These are phyloP conservation scores for Chamaecrista fasciculata DNA, from an alignment of 306 rosid genomes.

Conservation along the genomic window DNA sequence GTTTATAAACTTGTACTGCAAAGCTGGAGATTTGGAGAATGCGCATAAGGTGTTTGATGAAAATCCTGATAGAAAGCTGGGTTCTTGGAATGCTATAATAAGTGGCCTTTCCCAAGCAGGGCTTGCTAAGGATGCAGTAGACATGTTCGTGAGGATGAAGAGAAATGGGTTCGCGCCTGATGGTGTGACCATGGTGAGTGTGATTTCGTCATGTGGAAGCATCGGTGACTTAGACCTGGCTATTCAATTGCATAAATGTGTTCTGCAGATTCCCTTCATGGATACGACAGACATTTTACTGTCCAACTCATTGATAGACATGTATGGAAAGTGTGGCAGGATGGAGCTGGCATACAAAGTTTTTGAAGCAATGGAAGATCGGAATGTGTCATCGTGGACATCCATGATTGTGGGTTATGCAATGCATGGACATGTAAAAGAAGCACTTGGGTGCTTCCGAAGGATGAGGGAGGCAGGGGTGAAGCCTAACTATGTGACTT, in stretches of 20 bases:
- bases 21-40: slow-evolving; percentile 55
- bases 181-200: slow-evolving; percentile 65
- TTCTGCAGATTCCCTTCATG: slow-evolving; percentile 40
- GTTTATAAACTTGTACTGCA: slow-evolving; percentile 49
- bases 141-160: slow-evolving; percentile 44
- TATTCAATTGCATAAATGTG: slow-evolving; percentile 61
- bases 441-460: slow-evolving; percentile 60
- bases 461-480: slow-evolving; percentile 60
- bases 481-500: slow-evolving; percentile 68
- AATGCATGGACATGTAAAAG: slow-evolving; percentile 67
- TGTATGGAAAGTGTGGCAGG: slow-evolving; percentile 86
- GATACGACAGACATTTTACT: slow-evolving; percentile 44
- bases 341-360: slow-evolving; percentile 66
- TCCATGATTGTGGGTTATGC: slow-evolving; percentile 83
- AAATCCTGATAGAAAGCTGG: slow-evolving; percentile 61
- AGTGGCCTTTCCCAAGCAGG: slow-evolving; percentile 65
- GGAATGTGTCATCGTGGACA: slow-evolving; percentile 72
- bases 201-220: slow-evolving; percentile 65
- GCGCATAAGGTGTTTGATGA: slow-evolving; percentile 64
- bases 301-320: slow-evolving; percentile 67
- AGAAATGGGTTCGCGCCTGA: slow-evolving; percentile 54
- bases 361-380: slow-evolving; percentile 48
- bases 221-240: slow-evolving; percentile 57
- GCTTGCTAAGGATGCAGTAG: slow-evolving; percentile 49
- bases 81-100: slow-evolving; percentile 77